Evolutionary conservation across 1,139 yeast genomes (phyloP).

Genomic region (Wickerhamiella infanticola): DNA sequence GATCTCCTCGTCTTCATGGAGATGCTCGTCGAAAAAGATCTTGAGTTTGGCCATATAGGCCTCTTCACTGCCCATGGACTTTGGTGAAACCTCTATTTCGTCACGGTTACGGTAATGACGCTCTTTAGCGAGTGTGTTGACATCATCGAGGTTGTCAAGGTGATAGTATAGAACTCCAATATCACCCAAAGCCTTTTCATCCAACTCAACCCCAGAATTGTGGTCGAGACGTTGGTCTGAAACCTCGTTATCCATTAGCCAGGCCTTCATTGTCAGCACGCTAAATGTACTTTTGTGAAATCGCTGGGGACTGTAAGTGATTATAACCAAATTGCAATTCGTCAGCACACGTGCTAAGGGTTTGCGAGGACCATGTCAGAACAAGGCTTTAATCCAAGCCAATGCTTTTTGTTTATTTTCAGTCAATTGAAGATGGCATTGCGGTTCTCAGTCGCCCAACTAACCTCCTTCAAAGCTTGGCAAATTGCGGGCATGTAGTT

Average conservation of each 20-base stretch:
- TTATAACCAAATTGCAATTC: background rate
- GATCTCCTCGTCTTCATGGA: constrained; percentile 96
- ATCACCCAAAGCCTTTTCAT: constrained; percentile 32
- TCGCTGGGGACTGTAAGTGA: background rate
- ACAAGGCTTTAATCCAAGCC: too few relatives aligned
- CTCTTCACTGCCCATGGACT: constrained; percentile 47
- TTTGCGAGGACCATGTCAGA: too few relatives aligned
- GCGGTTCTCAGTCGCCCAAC: too few relatives aligned
- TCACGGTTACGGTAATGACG: constrained; percentile 75
- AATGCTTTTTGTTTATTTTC: too few relatives aligned
- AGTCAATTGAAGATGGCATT: too few relatives aligned
- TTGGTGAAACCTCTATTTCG: constrained; percentile 43
- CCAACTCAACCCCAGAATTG: constrained; percentile 48
- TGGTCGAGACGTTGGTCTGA: constrained; percentile 57
- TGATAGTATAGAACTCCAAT: constrained; percentile 61
- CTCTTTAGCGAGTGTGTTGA: constrained; percentile 49
- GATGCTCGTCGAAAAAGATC: constrained; percentile 68
- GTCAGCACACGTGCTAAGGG: background rate
- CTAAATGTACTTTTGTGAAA: background rate
- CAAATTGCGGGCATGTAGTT: too few relatives aligned
- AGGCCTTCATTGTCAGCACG: constrained; percentile 32
- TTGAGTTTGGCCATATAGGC: constrained; percentile 51
- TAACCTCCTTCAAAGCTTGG: too few relatives aligned
- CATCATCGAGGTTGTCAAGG: constrained; percentile 37
- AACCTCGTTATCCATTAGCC: constrained; percentile 54